phyloP scores from a whole-genome alignment of 1,284 basidiomycete species.

The Veloporphyrellus conicus region DNA sequence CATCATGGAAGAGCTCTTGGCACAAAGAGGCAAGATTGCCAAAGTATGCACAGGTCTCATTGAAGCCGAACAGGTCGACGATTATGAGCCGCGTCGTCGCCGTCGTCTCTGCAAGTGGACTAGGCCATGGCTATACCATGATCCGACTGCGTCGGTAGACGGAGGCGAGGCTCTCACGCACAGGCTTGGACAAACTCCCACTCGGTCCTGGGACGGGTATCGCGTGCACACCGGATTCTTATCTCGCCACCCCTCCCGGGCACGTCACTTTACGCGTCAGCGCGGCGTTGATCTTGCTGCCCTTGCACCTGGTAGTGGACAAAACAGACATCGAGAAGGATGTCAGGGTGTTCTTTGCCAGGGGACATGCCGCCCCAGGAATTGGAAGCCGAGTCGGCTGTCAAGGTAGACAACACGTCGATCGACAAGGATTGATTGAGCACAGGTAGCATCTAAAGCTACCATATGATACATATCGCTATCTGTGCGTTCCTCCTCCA shows the following conservation, averaged over 20 bases:
- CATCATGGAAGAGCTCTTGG: slow-evolving; percentile 66
- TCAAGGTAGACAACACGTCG: no score
- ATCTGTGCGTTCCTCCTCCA: slow-evolving; percentile 25
- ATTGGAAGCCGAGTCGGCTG: background rate
- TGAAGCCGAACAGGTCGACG: slow-evolving; percentile 63
- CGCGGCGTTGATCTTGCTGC: slow-evolving; percentile 57
- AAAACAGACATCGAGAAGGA: slow-evolving; percentile 79
- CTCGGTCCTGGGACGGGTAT: slow-evolving; percentile 59
- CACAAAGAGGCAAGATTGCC: slow-evolving; percentile 79
- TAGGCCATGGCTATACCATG: slow-evolving; percentile 5
- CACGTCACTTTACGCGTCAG: slow-evolving; percentile 71
- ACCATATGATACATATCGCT: no score
- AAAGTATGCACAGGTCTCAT: slow-evolving; percentile 84
- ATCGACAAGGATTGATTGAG: no score
- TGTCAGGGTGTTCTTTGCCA: slow-evolving; percentile 57
- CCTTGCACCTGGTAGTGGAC: slow-evolving; percentile 70
- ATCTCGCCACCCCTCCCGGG: slow-evolving; percentile 75
- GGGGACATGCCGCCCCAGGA: slow-evolving; percentile 2
- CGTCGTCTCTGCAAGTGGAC: background rate
- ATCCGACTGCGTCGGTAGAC: slow-evolving; percentile 7
- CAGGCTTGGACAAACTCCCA: slow-evolving; percentile 50
- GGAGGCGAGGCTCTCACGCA: background rate
- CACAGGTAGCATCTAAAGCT: no score
- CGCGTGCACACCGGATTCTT: slow-evolving; percentile 24
- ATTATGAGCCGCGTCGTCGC: no score